Conservation (phyloP, 1,284 basidiomycete species). For the Apiotrichum sp. region DNA sequence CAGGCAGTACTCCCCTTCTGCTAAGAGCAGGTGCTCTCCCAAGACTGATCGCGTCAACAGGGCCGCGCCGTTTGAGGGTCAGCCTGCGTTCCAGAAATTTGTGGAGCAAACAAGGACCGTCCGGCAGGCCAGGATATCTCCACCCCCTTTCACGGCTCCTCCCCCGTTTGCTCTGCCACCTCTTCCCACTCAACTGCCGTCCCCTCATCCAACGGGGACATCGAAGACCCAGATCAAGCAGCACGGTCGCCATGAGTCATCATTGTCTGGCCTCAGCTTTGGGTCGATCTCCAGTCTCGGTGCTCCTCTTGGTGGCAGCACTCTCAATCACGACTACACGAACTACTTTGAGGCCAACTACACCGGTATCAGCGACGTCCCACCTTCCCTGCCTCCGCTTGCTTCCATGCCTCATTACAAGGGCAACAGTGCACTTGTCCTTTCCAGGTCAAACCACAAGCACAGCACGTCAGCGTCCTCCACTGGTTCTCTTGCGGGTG, state of each 20-base stretch:
- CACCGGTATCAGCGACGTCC: background rate
- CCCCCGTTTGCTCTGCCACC: constrained; percentile 10
- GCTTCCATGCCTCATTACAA: constrained; percentile 22
- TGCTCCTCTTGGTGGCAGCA: constrained; percentile 53
- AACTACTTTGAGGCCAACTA: constrained; percentile 55
- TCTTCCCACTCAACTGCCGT: background rate
- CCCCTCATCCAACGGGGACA: no score
- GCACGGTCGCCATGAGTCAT: constrained; percentile 46
- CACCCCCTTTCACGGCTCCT: background rate
- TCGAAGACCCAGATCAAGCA: background rate
- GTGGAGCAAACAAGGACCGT: constrained; percentile 11
- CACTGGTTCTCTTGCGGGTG: constrained; percentile 46
- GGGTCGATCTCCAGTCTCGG: constrained; percentile 77
- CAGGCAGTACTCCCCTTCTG: constrained; percentile 1
- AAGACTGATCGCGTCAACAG: background rate
- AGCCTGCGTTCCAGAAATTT: constrained; percentile 34
- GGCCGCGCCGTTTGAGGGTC: constrained; percentile 29
- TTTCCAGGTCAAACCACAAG: constrained; percentile 21
- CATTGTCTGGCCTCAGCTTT: constrained; percentile 60
- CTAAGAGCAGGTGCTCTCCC: background rate
- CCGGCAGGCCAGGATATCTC: background rate
- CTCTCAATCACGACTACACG: constrained; percentile 68
- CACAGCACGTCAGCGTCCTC: constrained; percentile 52
- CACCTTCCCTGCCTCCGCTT: constrained; percentile 21
- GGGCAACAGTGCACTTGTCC: background rate